Evolutionary conservation across 768 basidiomycete species (phyloP), one percentile per base, ranked within the genome.

Genomic region (Tulasnella calospora): DNA sequence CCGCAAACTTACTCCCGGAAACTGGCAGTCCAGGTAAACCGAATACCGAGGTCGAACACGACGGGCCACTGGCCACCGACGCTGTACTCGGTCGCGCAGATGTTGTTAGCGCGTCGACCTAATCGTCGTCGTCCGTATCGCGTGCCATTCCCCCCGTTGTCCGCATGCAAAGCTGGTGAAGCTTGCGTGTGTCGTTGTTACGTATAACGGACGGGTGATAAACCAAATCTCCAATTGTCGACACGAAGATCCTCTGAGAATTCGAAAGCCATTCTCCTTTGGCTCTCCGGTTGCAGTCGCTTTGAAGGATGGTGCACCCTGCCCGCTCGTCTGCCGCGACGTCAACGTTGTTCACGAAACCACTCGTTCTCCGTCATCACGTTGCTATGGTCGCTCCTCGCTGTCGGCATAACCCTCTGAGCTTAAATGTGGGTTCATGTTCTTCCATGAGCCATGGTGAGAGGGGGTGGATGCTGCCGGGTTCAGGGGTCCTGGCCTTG

Each of bases 361-460:
- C 57, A 30, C 27, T 61, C n/a, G 41, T 36, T 35, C 41, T 30
- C 71, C 41, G 12, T 4, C 19, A 71, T 44, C 71, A 21, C 19
- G 71, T 17, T 71, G 71, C n/a, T 35, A 13, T 2, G n/a, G n/a
- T 38, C 61, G 35, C 44, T 76, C 55, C 74, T 76, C 8, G 57
- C 57, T 21, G 76, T 77, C 15, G 76, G 61, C 4, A 70, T 17
- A n/a, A 12, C 76, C 69, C 23, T 40, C 61, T 13, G 44, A 47
- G 27, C 57, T 71, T 19, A 6, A 40, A 6, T 69, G 57, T 15
- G 74, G 46, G 51, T 61, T 76, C 74, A 69, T 79, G 30, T 41
- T 78, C 71, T 70, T 77, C 12, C 44, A 30, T 12, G 69, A 77
- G 23, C 19, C 69, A 27, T 44, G 51, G 57, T 70, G 76, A 9